Percentiles rank a stretch among this genome's conserved stretches.
phyloP scores from a whole-genome alignment of 768 basidiomycete species.

The Leccinum longicurvipes region DNA sequence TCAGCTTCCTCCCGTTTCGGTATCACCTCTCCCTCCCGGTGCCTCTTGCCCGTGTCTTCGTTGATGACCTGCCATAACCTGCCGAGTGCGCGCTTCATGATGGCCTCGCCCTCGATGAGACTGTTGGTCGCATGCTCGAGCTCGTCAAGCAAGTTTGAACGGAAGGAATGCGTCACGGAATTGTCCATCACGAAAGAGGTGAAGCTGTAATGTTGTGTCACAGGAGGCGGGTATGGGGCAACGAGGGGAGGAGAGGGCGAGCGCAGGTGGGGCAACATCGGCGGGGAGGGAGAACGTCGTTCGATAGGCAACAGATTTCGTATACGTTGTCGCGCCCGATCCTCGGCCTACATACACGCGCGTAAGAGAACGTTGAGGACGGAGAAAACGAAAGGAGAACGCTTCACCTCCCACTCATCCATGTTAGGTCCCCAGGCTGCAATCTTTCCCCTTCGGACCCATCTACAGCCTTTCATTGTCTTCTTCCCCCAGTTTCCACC shows the following conservation, averaged over 20 bases:
- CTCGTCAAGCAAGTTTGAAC: conserved; percentile 72
- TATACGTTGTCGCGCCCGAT: conserved; percentile 78
- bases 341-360: conserved; percentile 55
- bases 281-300: conserved; percentile 67
- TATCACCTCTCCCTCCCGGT: conserved; percentile 41
- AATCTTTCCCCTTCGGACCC: conserved; percentile 81
- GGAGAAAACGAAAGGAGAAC: conserved; percentile 3
- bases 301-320: conserved; percentile 59
- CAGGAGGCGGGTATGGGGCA: conserved; percentile 72
- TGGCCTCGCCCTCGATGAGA: conserved; percentile 79
- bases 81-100: conserved; percentile 70
- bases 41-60: conserved; percentile 54
- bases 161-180: conserved; percentile 79
- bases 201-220: conserved; percentile 67
- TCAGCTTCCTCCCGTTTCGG: conserved; percentile 71
- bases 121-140: conserved; percentile 79
- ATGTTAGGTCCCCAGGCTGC: conserved; percentile 79
- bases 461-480: conserved; percentile 67
- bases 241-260: conserved; percentile 76
- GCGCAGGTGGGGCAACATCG: conserved; percentile 69
- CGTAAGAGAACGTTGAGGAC: conserved; percentile 8
- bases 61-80: conserved; percentile 78
- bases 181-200: conserved; percentile 86
- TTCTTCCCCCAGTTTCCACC: conserved; percentile 87
- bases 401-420: conserved; percentile 79